Conservation (phyloP, 495 filamentous ascomycete genomes). For the Aspergillus cristatus region DNA sequence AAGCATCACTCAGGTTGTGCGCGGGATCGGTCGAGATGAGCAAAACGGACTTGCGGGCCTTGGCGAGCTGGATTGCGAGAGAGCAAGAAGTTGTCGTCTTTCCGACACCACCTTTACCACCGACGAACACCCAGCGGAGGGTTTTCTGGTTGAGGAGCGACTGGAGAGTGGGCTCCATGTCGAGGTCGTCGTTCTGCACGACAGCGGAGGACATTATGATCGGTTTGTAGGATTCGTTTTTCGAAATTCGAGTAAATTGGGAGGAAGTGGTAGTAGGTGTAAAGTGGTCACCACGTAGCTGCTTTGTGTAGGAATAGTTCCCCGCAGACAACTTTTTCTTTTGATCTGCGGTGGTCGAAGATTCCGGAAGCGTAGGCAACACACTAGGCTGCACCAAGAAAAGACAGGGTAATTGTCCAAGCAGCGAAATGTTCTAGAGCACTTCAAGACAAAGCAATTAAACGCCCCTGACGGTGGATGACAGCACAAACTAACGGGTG, state of each 20-base stretch:
- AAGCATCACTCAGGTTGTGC: slow-evolving; percentile 97
- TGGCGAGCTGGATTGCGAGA: slow-evolving; percentile 95
- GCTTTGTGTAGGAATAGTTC: slow-evolving; percentile 14
- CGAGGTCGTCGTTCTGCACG: slow-evolving; percentile 60
- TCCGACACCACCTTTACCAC: slow-evolving; percentile 97
- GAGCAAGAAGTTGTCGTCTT: slow-evolving; percentile 99
- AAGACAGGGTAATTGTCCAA: too few relatives aligned
- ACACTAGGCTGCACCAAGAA: too few relatives aligned
- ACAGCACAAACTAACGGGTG: too few relatives aligned
- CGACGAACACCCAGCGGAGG: slow-evolving; percentile 98
- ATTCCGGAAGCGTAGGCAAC: slow-evolving; percentile 18
- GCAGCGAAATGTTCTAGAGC: too few relatives aligned
- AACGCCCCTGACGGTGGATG: too few relatives aligned
- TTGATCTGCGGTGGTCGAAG: slow-evolving; percentile 17
- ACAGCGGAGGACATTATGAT: slow-evolving; percentile 55
- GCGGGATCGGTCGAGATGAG: slow-evolving; percentile 98
- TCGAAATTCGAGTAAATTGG: slow-evolving; percentile 1
- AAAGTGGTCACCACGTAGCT: slow-evolving; percentile 9
- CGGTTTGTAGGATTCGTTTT: slow-evolving; percentile 2
- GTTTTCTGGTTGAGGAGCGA: slow-evolving; percentile 88
- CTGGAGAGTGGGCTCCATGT: slow-evolving; percentile 88
- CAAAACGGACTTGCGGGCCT: slow-evolving; percentile 87
- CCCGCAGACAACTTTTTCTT: slow-evolving; percentile 21
- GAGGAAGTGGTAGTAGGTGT: slow-evolving; percentile 3
- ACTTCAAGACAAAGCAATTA: too few relatives aligned